These are phyloP conservation scores for Chlorella sp. DNA, from an alignment of 139 green algal genomes.

Conservation along the genomic window DNA sequence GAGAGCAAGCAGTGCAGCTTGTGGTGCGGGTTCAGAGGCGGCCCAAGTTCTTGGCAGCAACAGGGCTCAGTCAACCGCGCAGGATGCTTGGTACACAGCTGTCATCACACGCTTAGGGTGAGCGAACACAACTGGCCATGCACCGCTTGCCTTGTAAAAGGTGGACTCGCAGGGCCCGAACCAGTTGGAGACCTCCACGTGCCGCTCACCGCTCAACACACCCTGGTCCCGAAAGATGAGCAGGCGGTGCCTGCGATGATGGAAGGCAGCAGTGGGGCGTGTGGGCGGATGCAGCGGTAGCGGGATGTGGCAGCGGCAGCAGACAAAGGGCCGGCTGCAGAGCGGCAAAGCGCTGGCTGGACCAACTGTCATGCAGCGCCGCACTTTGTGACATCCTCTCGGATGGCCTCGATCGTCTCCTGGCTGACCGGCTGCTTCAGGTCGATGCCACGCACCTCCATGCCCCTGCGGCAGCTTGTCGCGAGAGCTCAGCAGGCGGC, in stretches of 20 bases:
- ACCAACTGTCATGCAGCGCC: not conserved
- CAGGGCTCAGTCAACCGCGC: too few relatives aligned
- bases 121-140: too few relatives aligned
- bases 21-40: too few relatives aligned
- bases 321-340: not conserved
- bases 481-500: too few relatives aligned
- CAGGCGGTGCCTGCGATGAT: slow-evolving; percentile 42
- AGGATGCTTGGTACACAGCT: too few relatives aligned
- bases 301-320: not conserved
- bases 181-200: slow-evolving; percentile 59
- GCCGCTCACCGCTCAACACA: slow-evolving; percentile 41
- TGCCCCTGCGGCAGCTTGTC: too few relatives aligned
- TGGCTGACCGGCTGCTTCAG: slow-evolving; percentile 15
- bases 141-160: slow-evolving; percentile 45
- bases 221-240: slow-evolving; percentile 60
- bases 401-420: slow-evolving; percentile 8
- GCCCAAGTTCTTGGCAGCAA: too few relatives aligned
- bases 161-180: slow-evolving; percentile 55
- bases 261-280: not conserved
- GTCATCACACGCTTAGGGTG: too few relatives aligned
- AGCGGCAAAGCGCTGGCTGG: too few relatives aligned
- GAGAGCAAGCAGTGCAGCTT: too few relatives aligned
- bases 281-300: not conserved
- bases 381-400: slow-evolving; percentile 27
- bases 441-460: slow-evolving; percentile 29